Evolutionary conservation across 768 basidiomycete genomes (phyloP), one percentile per base, ranked within the genome.

Genomic region (Naganishia vaughanmartiniae): DNA sequence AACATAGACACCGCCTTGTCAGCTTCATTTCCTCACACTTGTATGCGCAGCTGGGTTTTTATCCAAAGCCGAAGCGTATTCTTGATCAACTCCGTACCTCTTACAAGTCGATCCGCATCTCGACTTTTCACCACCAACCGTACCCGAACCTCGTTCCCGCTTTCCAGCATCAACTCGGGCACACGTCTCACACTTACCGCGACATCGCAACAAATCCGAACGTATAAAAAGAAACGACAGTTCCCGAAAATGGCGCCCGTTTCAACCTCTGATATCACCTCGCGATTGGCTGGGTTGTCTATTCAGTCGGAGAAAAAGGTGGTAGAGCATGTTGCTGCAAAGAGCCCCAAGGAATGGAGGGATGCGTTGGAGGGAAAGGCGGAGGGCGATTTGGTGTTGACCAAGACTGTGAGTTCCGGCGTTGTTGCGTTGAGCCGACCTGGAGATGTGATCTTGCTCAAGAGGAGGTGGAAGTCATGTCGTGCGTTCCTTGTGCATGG

Each of bases 311-410:
- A 73, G 15, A 73, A 42, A 42, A 42, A 70, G n/a, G 69, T 78
- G n/a, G 48, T 91, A 51, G 79, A 82, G 45, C 92, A 95, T 77
- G 81, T 81, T 7, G 82, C 86, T 30, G 86, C 90, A 2, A 86
- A 84, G 68, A 90, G 90, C 54, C 91, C 89, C 0, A 85, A 86
- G 0, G 82, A 87, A 54, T 95, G 93, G 93, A 87, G 87, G 73
- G 88, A 88, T 54, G 87, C 88, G 54, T 82, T 96, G 75, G 83
- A 85, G 72, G 84, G 85, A 9, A 83, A 79, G 68, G 51, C 57
- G 15, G 53, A 65, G 46, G 63, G 70, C 54, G 71, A 73, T 30
- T 67, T 66, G 69, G 73, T 33, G 26, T 76, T 76, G 76, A 79
- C 71, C 72, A 79, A 74, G 74, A 78, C 76, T 70, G 80, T 81